Base-by-base conservation (phyloP, 139 green algal species). In the Chlamydomonas sp. region DNA sequence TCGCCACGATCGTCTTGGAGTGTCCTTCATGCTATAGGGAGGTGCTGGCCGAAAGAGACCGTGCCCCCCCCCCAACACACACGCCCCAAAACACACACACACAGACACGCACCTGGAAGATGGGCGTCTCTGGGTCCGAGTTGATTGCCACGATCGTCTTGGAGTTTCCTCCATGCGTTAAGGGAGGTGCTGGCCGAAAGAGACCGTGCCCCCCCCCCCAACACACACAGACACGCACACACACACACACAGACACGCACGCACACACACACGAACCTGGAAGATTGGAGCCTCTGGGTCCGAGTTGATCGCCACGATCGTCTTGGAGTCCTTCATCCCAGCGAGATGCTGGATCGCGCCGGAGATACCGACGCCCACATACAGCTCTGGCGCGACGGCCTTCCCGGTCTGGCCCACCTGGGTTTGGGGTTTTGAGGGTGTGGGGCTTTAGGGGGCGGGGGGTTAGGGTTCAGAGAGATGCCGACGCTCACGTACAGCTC, bases 371-470 rank as follows among this genome's bases (percentile, higher is more conserved):
- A 96, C 66, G 1, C 90, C 92, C 20, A 98, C 88, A 83, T 98
- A 98, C 64, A 97, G 75, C 37, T 97, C 82, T 0, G 92, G 92
- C 0, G 92, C 91, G 26, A 98, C 89, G 43, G 97, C 86, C 80
- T 97, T 97, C 57, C 92, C 92, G 1, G 92, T 98, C 77, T 98
- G 92, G 5, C 92, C 92, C 5, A 97, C 89, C 91, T 97, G 88
- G 31, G 35, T 63, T 16, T 13, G 20, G 16, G 20, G 13, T 54
- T 54, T 54, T 54, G 13, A 26, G 13, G 13, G 13, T 54, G 43
- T 13, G 43, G 43, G 43, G 43, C 16, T 13, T 13, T 13, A 20
- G 43, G 43, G 43, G 43, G 43, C 16, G 43, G 43, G 43, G 43
- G 43, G 43, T 26, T 13, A 54, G 43, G 43, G 13, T 54, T n/a